Evolutionary conservation across 768 basidiomycete genomes (phyloP).

Genomic region (Lyophyllum semitale): DNA sequence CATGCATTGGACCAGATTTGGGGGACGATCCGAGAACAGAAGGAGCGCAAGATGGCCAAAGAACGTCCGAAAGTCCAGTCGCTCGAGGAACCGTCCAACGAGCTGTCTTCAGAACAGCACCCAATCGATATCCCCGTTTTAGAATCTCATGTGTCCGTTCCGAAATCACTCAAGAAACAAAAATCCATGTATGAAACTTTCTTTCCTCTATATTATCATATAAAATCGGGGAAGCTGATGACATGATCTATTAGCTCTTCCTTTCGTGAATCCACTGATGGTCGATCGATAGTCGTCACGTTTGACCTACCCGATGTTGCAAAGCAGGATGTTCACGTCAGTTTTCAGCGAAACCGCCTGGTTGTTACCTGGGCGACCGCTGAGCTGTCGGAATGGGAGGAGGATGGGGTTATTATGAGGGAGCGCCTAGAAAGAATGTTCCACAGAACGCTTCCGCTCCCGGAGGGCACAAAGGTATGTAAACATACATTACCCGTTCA

Average conservation of each 20-base stretch:
- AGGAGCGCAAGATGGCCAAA: slow-evolving; percentile 66
- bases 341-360: slow-evolving; percentile 62
- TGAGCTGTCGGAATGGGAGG: slow-evolving; percentile 61
- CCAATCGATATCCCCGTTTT: slow-evolving; percentile 38
- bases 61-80: slow-evolving; percentile 73
- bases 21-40: slow-evolving; percentile 64
- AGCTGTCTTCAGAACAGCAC: slow-evolving; percentile 35
- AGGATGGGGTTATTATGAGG: slow-evolving; percentile 59
- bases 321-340: slow-evolving; percentile 78
- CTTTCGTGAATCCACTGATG: slow-evolving; percentile 72
- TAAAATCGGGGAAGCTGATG: slow-evolving; percentile 13
- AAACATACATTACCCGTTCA: slow-evolving; percentile 18
- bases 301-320: slow-evolving; percentile 71
- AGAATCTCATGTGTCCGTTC: slow-evolving; percentile 37
- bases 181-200: slow-evolving; percentile 59
- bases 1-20: slow-evolving; percentile 61
- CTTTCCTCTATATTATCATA: slow-evolving; percentile 11
- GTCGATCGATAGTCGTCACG: slow-evolving; percentile 67
- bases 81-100: slow-evolving; percentile 48
- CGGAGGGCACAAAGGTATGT: slow-evolving; percentile 69
- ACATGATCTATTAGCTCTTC: slow-evolving; percentile 48
- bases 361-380: slow-evolving; percentile 68
- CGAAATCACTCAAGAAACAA: slow-evolving; percentile 53
- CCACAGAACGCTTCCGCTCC: slow-evolving; percentile 68
- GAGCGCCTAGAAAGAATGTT: slow-evolving; percentile 66